Conservation (phyloP, 805 yeast species). For the Zygosaccharomyces rouxii region DNA sequence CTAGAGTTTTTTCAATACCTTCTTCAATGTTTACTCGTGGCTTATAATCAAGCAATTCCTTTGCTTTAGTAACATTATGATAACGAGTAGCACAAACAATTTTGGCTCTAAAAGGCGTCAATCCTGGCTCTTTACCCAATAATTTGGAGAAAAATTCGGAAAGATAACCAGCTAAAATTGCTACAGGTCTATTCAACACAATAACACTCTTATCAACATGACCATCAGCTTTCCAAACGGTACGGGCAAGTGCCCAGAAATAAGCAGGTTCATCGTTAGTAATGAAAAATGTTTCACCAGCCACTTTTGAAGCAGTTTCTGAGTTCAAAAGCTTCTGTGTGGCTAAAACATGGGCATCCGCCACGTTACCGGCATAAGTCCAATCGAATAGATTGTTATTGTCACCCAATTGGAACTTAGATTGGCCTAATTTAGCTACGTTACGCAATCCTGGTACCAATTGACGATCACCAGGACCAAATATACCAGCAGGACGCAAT, state of each 20-base stretch:
- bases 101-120: slow-evolving; percentile 91
- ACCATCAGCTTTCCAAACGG: slow-evolving; percentile 97
- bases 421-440: slow-evolving; percentile 79
- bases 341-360: slow-evolving; percentile 92
- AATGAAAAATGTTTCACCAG: slow-evolving; percentile 84
- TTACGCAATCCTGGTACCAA: slow-evolving; percentile 86
- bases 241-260: slow-evolving; percentile 94
- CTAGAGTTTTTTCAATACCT: slow-evolving; percentile 74
- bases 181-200: slow-evolving; percentile 69
- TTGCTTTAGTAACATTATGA: slow-evolving; percentile 88
- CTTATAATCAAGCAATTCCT: slow-evolving; percentile 64
- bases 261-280: slow-evolving; percentile 94
- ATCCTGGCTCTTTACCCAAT: slow-evolving; percentile 81
- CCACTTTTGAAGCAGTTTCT: slow-evolving; percentile 42
- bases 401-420: slow-evolving; percentile 90
- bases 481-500: slow-evolving; percentile 94
- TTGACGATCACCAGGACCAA: slow-evolving; percentile 98
- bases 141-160: slow-evolving; percentile 70
- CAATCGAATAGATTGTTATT: slow-evolving; percentile 92
- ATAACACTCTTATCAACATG: slow-evolving; percentile 65
- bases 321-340: slow-evolving; percentile 65
- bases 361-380: slow-evolving; percentile 98
- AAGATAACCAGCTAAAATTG: slow-evolving; percentile 73
- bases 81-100: slow-evolving; percentile 91
- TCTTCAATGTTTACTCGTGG: slow-evolving; percentile 76